A percentile compares a stretch with the other conserved stretches of the same genome.
These are phyloP conservation scores for Penicillium sp. DNA, from an alignment of 2,329 filamentous ascomycete species.

Conservation along the genomic window DNA sequence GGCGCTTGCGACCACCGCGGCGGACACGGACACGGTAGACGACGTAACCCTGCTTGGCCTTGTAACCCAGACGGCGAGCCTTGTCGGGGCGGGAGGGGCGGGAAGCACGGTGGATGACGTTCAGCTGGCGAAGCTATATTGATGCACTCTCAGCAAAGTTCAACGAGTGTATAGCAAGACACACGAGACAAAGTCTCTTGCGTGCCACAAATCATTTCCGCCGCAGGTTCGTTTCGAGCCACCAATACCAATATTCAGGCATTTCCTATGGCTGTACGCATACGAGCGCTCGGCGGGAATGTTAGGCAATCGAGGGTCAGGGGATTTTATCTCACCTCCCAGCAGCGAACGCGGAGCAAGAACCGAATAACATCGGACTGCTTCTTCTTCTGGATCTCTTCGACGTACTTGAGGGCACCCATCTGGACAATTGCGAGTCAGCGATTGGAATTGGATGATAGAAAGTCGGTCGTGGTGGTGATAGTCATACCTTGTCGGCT, in stretches of 20 bases:
- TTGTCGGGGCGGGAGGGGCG: constrained; percentile 98
- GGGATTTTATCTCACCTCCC: constrained; percentile 69
- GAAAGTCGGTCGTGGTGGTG: neutral
- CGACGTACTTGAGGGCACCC: constrained; percentile 99
- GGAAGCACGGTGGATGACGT: constrained; percentile 98
- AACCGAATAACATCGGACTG: constrained; percentile 99
- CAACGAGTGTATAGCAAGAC: constrained; percentile 98
- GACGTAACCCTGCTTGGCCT: constrained; percentile 99
- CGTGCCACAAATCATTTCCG: constrained; percentile 50
- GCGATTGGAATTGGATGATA: constrained; percentile 12
- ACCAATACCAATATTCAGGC: constrained; percentile 30
- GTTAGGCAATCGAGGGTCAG: constrained; percentile 36
- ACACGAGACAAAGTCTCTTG: constrained; percentile 38
- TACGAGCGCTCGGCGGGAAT: constrained; percentile 38
- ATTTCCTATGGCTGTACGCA: constrained; percentile 35
- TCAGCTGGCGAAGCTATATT: constrained; percentile 99
- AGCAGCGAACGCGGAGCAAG: constrained; percentile 99
- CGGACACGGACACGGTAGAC: constrained; percentile 99
- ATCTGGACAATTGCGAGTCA: constrained; percentile 57
- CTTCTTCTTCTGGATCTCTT: constrained; percentile 99
- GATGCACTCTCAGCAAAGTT: constrained; percentile 99
- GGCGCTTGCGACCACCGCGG: constrained; percentile 98
- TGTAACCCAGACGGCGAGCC: constrained; percentile 99
- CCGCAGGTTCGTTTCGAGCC: constrained; percentile 33
- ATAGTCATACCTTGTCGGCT: constrained; percentile 44